Percentiles rank a stretch among this genome's conserved stretches.
Evolutionary conservation across 768 basidiomycete genomes (phyloP).

Genomic region (Fibroporia radiculosa): DNA sequence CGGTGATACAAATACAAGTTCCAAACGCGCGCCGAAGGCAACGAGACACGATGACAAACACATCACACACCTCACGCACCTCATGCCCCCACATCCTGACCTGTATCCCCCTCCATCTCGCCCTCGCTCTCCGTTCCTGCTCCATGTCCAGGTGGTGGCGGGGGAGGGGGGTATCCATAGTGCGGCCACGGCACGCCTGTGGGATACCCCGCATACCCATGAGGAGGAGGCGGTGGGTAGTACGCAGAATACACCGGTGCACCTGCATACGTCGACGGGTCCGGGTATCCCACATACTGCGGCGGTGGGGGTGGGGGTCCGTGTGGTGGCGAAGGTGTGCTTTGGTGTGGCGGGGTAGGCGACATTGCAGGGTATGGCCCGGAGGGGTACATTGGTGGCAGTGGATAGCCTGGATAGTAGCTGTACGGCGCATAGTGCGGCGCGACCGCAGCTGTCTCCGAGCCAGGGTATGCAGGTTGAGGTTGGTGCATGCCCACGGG

Average conservation of each 20-base stretch:
- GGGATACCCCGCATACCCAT: conserved; percentile 6
- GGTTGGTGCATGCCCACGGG: conserved; percentile 9
- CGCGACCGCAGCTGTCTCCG: not conserved
- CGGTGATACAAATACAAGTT: too few relatives aligned
- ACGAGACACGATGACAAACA: not conserved
- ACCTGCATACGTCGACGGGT: not conserved
- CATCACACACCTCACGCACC: not conserved
- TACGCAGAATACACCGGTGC: conserved; percentile 2
- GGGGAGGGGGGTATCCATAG: conserved; percentile 10
- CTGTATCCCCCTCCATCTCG: not conserved
- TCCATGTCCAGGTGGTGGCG: not conserved
- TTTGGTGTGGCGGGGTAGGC: conserved; percentile 5
- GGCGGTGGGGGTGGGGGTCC: conserved; percentile 9
- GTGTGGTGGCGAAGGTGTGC: not conserved
- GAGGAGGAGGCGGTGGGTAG: conserved; percentile 5
- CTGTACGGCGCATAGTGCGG: conserved; percentile 13
- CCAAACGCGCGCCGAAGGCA: too few relatives aligned
- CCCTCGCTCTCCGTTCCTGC: conserved; percentile 4
- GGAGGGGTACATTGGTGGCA: conserved; percentile 9
- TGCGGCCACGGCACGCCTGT: conserved; percentile 9
- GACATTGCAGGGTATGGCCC: conserved; percentile 8
- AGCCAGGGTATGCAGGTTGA: conserved; percentile 9
- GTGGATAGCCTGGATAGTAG: conserved; percentile 13
- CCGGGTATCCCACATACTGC: not conserved
- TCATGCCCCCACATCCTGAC: not conserved